These are phyloP conservation scores for Coprinellus aureogranulatus DNA, from an alignment of 768 basidiomycete species.

Conservation along the genomic window DNA sequence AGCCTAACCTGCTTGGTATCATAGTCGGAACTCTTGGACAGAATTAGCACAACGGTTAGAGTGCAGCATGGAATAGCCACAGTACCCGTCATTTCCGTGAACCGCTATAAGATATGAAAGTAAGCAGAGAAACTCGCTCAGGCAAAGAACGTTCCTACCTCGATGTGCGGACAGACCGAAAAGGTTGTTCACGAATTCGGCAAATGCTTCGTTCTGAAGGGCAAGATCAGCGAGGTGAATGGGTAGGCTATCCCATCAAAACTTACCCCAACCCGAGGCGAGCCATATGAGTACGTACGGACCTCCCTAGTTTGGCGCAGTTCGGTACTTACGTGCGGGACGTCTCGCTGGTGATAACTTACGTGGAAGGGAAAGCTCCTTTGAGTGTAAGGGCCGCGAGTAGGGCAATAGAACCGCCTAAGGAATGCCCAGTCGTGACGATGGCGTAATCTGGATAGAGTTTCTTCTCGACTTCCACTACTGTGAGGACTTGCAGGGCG, in stretches of 20 bases:
- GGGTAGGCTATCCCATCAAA: neutral
- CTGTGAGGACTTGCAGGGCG: conserved; percentile 35
- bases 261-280: conserved; percentile 47
- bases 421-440: conserved; percentile 51
- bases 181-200: conserved; percentile 41
- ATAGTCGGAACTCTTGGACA: conserved; percentile 47
- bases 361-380: conserved; percentile 38
- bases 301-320: too few species aligned
- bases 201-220: conserved; percentile 44
- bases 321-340: too few species aligned
- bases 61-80: neutral
- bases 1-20: conserved; percentile 46
- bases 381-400: conserved; percentile 46
- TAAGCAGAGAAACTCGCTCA: neutral
- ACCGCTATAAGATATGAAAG: conserved; percentile 36
- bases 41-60: too few species aligned
- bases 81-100: conserved; percentile 50
- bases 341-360: too few species aligned
- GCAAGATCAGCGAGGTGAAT: neutral
- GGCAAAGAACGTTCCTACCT: conserved; percentile 27
- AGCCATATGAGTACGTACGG: conserved; percentile 49
- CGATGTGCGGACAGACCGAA: conserved; percentile 42
- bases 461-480: conserved; percentile 34
- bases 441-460: conserved; percentile 35
- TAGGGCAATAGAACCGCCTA: conserved; percentile 52